These are phyloP conservation scores for Backusella liffmaniae DNA, from an alignment of 192 early-diverging fungal species.

Conservation along the genomic window DNA sequence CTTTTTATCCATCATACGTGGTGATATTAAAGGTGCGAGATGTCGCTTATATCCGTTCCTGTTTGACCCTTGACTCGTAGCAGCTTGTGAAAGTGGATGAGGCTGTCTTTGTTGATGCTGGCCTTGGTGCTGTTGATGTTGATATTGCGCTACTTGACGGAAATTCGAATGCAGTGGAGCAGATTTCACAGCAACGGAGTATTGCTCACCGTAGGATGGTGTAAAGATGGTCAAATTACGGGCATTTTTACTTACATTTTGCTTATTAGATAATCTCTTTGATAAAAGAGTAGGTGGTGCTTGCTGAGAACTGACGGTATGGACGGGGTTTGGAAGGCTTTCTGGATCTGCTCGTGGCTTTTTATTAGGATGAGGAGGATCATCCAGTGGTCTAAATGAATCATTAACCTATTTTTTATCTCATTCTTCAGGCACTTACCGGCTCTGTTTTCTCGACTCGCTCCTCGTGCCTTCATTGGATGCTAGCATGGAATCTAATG, in stretches of 20 bases:
- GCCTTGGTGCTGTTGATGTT: constrained; percentile 23
- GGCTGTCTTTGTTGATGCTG: constrained; percentile 5
- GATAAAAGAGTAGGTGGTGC: not conserved
- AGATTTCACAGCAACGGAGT: constrained; percentile 41
- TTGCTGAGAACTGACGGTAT: constrained; percentile 18
- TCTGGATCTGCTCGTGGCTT: constrained; percentile 10
- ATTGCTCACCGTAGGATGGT: constrained; percentile 48
- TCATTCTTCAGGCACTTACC: constrained; percentile 16
- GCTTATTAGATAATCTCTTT: constrained; percentile 36
- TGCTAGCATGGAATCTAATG: constrained; percentile 27
- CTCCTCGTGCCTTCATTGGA: not conserved
- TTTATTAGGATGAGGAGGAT: constrained; percentile 7
- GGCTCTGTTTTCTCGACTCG: not conserved
- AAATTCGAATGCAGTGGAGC: constrained; percentile 44
- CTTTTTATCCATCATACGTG: constrained; percentile 19
- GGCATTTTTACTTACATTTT: constrained; percentile 36
- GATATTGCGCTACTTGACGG: constrained; percentile 27
- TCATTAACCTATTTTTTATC: constrained; percentile 16
- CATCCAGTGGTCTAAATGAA: constrained; percentile 2
- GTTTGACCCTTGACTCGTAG: not conserved
- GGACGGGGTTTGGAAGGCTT: constrained; percentile 4
- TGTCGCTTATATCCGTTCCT: not conserved
- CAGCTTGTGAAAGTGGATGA: not conserved
- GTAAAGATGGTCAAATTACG: constrained; percentile 48
- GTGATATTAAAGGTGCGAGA: constrained; percentile 35